Conservation (phyloP, 352 stramenopile genomes). For the Pythium guiyangense region DNA sequence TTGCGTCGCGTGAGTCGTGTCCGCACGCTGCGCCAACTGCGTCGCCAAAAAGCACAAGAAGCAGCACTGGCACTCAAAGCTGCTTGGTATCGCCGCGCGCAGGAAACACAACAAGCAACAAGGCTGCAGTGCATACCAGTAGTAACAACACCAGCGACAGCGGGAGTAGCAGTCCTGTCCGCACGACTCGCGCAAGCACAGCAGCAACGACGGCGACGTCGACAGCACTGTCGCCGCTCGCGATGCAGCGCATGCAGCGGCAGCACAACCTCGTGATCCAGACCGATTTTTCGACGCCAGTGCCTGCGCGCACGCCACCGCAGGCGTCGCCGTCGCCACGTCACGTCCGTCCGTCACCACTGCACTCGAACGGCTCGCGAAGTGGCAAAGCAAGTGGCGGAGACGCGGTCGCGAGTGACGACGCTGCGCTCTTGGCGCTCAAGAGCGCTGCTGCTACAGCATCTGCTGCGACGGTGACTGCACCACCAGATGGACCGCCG, state of each 20-base stretch:
- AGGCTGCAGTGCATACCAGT: too few relatives aligned
- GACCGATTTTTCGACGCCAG: constrained; percentile 18
- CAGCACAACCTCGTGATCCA: constrained; percentile 29
- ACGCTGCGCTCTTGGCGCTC: constrained; percentile 2
- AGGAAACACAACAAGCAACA: too few relatives aligned
- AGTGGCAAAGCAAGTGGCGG: neutral
- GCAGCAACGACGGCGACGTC: neutral
- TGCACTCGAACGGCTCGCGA: neutral
- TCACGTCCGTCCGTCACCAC: neutral
- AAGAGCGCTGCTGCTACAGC: neutral
- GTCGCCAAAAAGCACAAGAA: too few relatives aligned
- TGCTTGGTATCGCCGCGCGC: too few relatives aligned
- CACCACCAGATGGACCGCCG: constrained; percentile 5
- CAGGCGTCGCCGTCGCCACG: neutral
- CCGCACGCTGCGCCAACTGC: neutral
- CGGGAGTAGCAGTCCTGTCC: neutral
- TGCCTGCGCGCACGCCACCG: neutral
- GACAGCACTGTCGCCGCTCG: constrained; percentile 22
- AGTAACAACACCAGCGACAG: too few relatives aligned
- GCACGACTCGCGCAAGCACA: too few relatives aligned
- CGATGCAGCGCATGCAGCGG: constrained; percentile 32
- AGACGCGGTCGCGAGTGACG: neutral
- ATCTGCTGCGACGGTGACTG: too few relatives aligned
- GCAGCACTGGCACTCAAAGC: too few relatives aligned
- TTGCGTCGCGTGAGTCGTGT: neutral